Base-by-base conservation (phyloP, 2,329 filamentous ascomycete genomes). In the Albophoma yamanashiensis region DNA sequence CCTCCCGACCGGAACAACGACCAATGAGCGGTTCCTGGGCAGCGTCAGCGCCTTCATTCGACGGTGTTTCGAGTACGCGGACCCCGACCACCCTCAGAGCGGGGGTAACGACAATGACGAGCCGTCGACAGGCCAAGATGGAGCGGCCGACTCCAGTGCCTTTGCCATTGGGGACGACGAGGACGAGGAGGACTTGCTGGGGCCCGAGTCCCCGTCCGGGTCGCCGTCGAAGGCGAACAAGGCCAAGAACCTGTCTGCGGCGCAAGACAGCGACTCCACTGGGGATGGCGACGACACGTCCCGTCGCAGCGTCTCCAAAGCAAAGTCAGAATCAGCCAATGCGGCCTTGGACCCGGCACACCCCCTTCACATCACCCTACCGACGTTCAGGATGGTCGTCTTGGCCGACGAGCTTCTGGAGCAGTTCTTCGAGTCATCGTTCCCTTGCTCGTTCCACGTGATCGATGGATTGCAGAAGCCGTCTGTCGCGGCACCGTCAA, bases 321-420 rank as follows among this genome's bases (percentile, higher is more conserved):
- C 87, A 9, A 83, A 86, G 68, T 86, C 88, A 1, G 87, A 91
- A 70, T 84, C 89, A 25, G 92, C 92, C 55, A 99, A 99, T 70
- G 86, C 88, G 11, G 94, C 94, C 0, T 82, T 99, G 4, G 92
- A 99, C 70, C 94, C 94, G 3, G 88, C 91, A 34, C 93, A 96
- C 64, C 94, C 94, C 8, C 82, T 99, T 0, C 89, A 97, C 71
- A 97, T 99, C 69, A 97, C 94, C 0, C 82, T 99, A 1, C 94
- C 94, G 1, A 99, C 94, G 0, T 99, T 99, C 82, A 89, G 94
- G 65, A 99, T 99, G 94, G 92, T 99, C 4, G 90, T 99, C 12
- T 84, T 99, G 9, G 94, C 94, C 52, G 94, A 99, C 69, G 94
- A 99, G 73, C 82, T 95, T 0, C 84, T 99, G 7, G 93, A 99